Evolutionary conservation across 2,329 filamentous ascomycete genomes (phyloP).

Genomic region (Colletotrichum viniferum): DNA sequence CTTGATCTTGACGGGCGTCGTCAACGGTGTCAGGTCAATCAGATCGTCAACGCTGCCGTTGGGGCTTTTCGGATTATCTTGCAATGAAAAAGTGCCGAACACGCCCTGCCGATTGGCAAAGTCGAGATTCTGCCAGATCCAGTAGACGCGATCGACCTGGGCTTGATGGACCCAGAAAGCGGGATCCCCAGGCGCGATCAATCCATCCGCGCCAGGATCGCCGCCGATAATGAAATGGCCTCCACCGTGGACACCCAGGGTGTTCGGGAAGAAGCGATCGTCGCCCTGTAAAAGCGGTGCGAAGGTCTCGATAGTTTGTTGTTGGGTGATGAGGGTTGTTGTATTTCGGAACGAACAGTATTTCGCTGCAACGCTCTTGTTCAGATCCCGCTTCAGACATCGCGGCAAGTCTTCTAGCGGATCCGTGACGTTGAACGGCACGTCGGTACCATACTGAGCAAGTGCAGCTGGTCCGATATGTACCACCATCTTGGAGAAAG

Average conservation of each 20-base stretch:
- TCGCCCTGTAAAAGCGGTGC: slow-evolving; percentile 40
- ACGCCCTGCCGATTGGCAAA: slow-evolving; percentile 40
- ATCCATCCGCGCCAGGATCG: slow-evolving; percentile 50
- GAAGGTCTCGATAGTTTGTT: slow-evolving; percentile 28
- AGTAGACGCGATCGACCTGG: slow-evolving; percentile 51
- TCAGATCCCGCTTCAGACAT: slow-evolving; percentile 44
- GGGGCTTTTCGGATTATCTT: slow-evolving; percentile 42
- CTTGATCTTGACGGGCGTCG: slow-evolving; percentile 36
- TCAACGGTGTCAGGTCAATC: slow-evolving; percentile 36
- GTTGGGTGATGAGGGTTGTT: slow-evolving; percentile 34
- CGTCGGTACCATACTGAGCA: slow-evolving; percentile 19
- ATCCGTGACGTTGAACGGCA: slow-evolving; percentile 23
- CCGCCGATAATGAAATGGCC: slow-evolving; percentile 49
- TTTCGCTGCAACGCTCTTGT: slow-evolving; percentile 23
- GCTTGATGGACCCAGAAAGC: slow-evolving; percentile 51
- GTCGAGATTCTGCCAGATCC: slow-evolving; percentile 54
- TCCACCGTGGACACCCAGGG: slow-evolving; percentile 41
- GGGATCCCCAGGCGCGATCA: slow-evolving; percentile 48
- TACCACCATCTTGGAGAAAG: slow-evolving; percentile 43
- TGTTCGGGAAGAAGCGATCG: slow-evolving; percentile 29
- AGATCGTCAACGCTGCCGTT: slow-evolving; percentile 46
- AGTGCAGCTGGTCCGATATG: slow-evolving; percentile 38
- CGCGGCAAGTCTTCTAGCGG: slow-evolving; percentile 43
- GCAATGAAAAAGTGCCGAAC: slow-evolving; percentile 45
- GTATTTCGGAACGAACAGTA: slow-evolving; percentile 29